Percentiles rank a stretch among this genome's conserved stretches.
These are phyloP conservation scores for Botrytis porri DNA, from an alignment of 2,329 filamentous ascomycete genomes.

Conservation along the genomic window DNA sequence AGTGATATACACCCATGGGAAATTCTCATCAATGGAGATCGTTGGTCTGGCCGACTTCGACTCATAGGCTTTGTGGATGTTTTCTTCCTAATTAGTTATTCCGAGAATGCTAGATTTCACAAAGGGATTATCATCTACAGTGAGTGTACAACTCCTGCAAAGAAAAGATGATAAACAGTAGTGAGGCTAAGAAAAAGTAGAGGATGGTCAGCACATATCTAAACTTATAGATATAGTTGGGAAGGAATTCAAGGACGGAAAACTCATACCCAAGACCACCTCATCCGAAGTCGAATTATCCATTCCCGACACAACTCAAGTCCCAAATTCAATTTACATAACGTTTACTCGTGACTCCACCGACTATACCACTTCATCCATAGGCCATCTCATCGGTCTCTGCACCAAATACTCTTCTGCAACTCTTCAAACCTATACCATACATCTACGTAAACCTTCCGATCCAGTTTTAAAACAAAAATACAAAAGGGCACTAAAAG, in stretches of 20 bases:
- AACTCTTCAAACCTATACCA: slow-evolving; percentile 18
- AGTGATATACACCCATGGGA: slow-evolving; percentile 41
- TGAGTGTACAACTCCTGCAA: background rate
- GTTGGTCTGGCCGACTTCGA: slow-evolving; percentile 38
- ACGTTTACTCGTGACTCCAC: slow-evolving; percentile 20
- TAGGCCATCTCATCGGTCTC: slow-evolving; percentile 23
- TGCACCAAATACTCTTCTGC: slow-evolving; percentile 18
- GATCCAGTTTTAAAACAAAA: slow-evolving; percentile 20
- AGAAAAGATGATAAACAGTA: background rate
- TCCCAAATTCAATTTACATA: background rate
- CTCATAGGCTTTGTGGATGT: slow-evolving; percentile 40
- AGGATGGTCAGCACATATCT: slow-evolving; percentile 22
- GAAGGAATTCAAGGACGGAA: slow-evolving; percentile 2
- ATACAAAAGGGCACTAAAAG: slow-evolving; percentile 22
- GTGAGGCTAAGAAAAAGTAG: background rate
- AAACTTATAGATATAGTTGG: slow-evolving; percentile 9
- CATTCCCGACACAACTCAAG: background rate
- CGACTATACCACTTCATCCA: slow-evolving; percentile 17
- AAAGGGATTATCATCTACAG: slow-evolving; percentile 31
- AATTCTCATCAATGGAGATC: slow-evolving; percentile 37
- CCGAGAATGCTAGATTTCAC: slow-evolving; percentile 37
- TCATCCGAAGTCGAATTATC: background rate
- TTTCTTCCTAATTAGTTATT: slow-evolving; percentile 40
- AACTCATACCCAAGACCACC: background rate
- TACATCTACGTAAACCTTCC: slow-evolving; percentile 20